phyloP scores from a whole-genome alignment of 495 filamentous ascomycete genomes.

The Tetracladium marchalianum region DNA sequence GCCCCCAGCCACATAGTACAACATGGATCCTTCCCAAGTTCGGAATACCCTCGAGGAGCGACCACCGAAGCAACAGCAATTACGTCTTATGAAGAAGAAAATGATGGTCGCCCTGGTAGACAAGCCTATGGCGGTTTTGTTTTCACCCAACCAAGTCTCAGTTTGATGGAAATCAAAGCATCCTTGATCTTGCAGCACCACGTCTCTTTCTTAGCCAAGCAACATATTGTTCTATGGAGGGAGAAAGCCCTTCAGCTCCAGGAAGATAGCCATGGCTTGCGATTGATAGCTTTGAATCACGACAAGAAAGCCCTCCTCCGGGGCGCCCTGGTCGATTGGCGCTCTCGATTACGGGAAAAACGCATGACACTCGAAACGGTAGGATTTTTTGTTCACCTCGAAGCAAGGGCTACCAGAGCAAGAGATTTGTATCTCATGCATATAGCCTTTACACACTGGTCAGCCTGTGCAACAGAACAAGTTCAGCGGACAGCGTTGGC shows the following conservation, averaged over 20 bases:
- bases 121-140: neutral
- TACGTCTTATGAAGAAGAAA: slow-evolving; percentile 7
- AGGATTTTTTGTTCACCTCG: slow-evolving; percentile 50
- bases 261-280: slow-evolving; percentile 35
- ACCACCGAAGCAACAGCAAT: slow-evolving; percentile 9
- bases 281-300: slow-evolving; percentile 35
- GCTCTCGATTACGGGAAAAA: slow-evolving; percentile 33
- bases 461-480: slow-evolving; percentile 49
- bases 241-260: slow-evolving; percentile 36
- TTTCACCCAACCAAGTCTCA: neutral
- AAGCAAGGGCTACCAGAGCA: slow-evolving; percentile 49
- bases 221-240: slow-evolving; percentile 43
- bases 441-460: slow-evolving; percentile 70
- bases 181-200: slow-evolving; percentile 25
- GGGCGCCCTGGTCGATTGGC: slow-evolving; percentile 52
- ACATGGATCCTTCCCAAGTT: slow-evolving; percentile 2
- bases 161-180: slow-evolving; percentile 14
- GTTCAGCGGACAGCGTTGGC: slow-evolving; percentile 38
- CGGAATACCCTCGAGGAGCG: slow-evolving; percentile 1
- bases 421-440: slow-evolving; percentile 57
- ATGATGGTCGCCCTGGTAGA: neutral
- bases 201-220: slow-evolving; percentile 35
- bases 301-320: slow-evolving; percentile 44
- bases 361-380: slow-evolving; percentile 41
- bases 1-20: neutral